These are phyloP conservation scores for Torulaspora globosa DNA, from an alignment of 1,139 yeast species.

Conservation along the genomic window DNA sequence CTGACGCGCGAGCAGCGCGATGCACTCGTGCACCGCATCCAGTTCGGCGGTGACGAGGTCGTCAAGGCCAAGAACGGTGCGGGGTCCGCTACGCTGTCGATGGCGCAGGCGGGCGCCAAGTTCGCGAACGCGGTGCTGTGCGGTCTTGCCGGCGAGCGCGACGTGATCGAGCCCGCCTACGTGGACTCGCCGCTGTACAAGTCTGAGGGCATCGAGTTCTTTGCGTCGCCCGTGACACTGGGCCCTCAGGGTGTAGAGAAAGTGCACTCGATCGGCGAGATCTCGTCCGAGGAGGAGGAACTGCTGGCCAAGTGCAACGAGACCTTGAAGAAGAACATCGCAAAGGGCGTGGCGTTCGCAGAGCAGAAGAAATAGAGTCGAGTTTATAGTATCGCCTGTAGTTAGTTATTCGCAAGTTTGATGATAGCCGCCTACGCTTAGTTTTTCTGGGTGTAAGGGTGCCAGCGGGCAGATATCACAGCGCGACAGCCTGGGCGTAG, in stretches of 20 bases:
- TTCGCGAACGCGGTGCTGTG: constrained; percentile 84
- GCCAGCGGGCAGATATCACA: too few species aligned
- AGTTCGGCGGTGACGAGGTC: constrained; percentile 98
- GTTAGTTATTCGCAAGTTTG: not conserved
- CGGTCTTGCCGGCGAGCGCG: constrained; percentile 66
- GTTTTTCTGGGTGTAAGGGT: not conserved
- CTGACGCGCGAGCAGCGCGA: constrained; percentile 57
- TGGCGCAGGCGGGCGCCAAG: constrained; percentile 98
- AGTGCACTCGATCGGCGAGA: constrained; percentile 58
- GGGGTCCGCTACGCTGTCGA: constrained; percentile 96
- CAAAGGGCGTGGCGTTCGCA: constrained; percentile 66
- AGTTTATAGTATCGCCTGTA: constrained; percentile 2
- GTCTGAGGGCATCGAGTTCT: constrained; percentile 82
- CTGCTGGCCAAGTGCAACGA: constrained; percentile 78
- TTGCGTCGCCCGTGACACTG: constrained; percentile 86
- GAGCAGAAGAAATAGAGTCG: constrained; percentile 22
- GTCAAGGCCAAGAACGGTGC: constrained; percentile 98
- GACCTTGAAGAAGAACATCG: constrained; percentile 70
- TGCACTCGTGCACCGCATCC: constrained; percentile 84
- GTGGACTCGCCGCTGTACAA: constrained; percentile 81
- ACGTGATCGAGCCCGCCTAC: constrained; percentile 73
- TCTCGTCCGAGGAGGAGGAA: constrained; percentile 61
- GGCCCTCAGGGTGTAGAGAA: constrained; percentile 87
- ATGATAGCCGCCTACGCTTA: too few species aligned
- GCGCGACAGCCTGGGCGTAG: too few species aligned